These are phyloP conservation scores for Fomitopsis pinicola DNA, from an alignment of 1,284 basidiomycete genomes.

Conservation along the genomic window DNA sequence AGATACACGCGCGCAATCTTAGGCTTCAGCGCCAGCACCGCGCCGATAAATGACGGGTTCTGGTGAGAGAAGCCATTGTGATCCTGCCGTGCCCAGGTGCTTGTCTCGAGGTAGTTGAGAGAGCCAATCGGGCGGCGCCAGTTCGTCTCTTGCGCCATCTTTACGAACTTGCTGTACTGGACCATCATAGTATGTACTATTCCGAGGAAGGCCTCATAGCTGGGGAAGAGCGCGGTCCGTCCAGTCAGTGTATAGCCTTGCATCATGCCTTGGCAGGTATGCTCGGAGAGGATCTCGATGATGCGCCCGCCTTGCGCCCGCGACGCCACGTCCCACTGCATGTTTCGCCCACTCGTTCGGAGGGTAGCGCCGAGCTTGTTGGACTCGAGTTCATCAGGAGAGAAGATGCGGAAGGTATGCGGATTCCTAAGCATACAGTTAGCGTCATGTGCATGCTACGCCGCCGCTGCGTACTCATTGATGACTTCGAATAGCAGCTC, in stretches of 20 bases:
- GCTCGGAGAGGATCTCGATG: constrained; percentile 85
- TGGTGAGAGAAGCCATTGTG: constrained; percentile 83
- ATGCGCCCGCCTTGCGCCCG: constrained; percentile 72
- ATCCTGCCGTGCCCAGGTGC: constrained; percentile 82
- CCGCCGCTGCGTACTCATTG: constrained; percentile 36
- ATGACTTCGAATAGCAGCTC: constrained; percentile 56
- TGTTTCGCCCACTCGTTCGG: constrained; percentile 61
- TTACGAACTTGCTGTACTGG: constrained; percentile 84
- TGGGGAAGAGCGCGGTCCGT: constrained; percentile 81
- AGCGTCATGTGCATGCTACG: constrained; percentile 1
- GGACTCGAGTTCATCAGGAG: constrained; percentile 86
- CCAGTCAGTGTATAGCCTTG: constrained; percentile 85
- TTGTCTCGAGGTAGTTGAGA: constrained; percentile 84
- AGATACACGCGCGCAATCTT: constrained; percentile 78
- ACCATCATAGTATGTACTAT: constrained; percentile 79
- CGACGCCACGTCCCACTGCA: constrained; percentile 74
- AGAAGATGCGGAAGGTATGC: constrained; percentile 79
- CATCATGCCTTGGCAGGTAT: constrained; percentile 85
- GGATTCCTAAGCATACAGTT: constrained; percentile 50
- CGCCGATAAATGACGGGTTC: constrained; percentile 83
- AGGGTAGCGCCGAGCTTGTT: constrained; percentile 86
- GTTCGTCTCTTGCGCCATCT: constrained; percentile 72
- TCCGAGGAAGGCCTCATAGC: constrained; percentile 84
- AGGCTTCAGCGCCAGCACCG: constrained; percentile 75
- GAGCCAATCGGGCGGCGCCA: constrained; percentile 76